Evolutionary conservation across 2,329 filamentous ascomycete genomes (phyloP), one percentile per base, ranked within the genome.

Genomic region (Epichloe amarillans): DNA sequence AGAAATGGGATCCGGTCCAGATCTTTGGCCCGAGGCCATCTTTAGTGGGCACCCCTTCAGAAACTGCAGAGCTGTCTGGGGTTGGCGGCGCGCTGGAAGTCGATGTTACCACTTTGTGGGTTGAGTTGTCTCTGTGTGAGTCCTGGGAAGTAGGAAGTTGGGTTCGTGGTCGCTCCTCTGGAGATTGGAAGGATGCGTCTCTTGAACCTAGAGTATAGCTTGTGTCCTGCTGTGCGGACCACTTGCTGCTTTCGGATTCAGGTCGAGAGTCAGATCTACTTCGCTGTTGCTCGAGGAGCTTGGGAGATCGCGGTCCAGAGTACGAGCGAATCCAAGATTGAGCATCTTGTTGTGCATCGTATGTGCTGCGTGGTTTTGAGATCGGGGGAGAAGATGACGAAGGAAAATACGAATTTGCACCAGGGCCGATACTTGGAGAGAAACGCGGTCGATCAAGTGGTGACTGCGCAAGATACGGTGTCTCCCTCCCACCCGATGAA

Each of bases 1-100:
- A 64, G 56, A 83, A 84, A 52, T 83, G 79, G 2, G 76, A 80
- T 26, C 81, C 81, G 1, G 80, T 83, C 81, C 81, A 84, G 53
- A 84, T 84, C 68, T 83, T 83, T 12, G 81, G 80, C 0, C 80
- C 80, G 14, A 83, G 66, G 1, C 75, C 76, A 60, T 83, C 79
- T 62, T 82, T 82, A 14, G 71, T 69, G 0, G 72, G 67, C 10
- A 70, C 57, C 2, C 68, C 69, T 46, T 79, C 76, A 1, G 69
- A 66, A 6, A 56, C 50, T 1, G 60, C 55, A 3, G 59, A 61
- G 46, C 60, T 63, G 10, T 63, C 54, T 17, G 62, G 55, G 1
- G 61, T 63, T 37, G 61, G 55, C 8, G 61, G 59, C 21, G 60
- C 62, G 50, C 61, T 63, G 19, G 57, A 52, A 15, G 53, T 55